Evolutionary conservation across 2,329 filamentous ascomycete genomes (phyloP).

Genomic region (Colletotrichum sp.): DNA sequence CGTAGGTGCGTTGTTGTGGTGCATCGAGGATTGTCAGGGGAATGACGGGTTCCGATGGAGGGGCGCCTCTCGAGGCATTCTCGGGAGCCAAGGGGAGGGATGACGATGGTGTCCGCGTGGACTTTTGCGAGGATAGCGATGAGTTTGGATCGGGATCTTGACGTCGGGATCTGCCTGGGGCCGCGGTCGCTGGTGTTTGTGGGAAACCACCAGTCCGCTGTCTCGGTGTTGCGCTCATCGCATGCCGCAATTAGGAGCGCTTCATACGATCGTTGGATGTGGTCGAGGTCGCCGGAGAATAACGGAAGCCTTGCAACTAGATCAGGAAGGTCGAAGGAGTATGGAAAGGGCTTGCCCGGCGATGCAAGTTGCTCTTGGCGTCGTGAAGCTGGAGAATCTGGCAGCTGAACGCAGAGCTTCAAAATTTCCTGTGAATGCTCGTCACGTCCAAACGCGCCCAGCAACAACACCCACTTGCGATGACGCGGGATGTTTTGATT

Average conservation of each 20-base stretch:
- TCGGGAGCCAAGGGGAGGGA: constrained; percentile 54
- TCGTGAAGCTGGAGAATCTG: neutral
- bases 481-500: neutral
- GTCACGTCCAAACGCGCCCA: constrained; percentile 44
- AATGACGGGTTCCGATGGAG: constrained; percentile 68
- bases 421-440: constrained; percentile 25
- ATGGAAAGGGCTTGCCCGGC: neutral
- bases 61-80: constrained; percentile 28
- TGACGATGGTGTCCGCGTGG: constrained; percentile 22
- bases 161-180: constrained; percentile 37
- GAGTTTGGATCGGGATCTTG: constrained; percentile 27
- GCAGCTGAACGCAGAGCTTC: constrained; percentile 7
- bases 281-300: neutral
- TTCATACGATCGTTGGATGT: constrained; percentile 5
- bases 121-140: constrained; percentile 5
- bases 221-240: constrained; percentile 84
- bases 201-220: constrained; percentile 83
- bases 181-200: constrained; percentile 67
- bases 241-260: constrained; percentile 52
- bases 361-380: constrained; percentile 6
- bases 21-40: constrained; percentile 84
- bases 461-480: constrained; percentile 18
- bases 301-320: neutral
- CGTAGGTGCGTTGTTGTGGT: constrained; percentile 88
- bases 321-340: neutral